phyloP scores from a whole-genome alignment of 164 flowering plant genomes.

The Macadamia tetraphylla region DNA sequence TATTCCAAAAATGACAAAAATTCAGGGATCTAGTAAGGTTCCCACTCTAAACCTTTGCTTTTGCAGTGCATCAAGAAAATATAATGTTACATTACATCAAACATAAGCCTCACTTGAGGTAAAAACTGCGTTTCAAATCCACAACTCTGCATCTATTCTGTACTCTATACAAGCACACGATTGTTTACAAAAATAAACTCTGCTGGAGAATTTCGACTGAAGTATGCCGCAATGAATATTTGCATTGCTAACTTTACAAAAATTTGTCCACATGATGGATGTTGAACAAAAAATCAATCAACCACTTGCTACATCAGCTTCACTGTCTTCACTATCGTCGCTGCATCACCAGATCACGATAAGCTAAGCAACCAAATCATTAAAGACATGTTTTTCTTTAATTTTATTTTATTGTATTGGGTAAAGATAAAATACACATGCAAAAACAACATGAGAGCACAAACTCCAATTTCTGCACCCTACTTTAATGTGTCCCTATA shows the following conservation, averaged over 20 bases:
- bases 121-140: neutral
- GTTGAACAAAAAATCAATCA: conserved; percentile 17
- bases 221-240: neutral
- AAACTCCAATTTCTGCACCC: no score
- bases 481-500: neutral
- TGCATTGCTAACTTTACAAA: conserved; percentile 6
- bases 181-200: neutral
- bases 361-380: neutral
- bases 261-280: neutral
- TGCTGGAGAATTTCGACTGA: neutral
- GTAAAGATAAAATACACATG: neutral
- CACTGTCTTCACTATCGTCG: conserved; percentile 78
- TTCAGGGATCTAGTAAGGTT: no score
- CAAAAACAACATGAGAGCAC: neutral
- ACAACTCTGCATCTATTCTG: neutral
- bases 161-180: neutral
- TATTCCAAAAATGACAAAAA: no score
- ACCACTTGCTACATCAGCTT: conserved; percentile 45
- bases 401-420: no score
- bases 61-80: no score
- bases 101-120: neutral
- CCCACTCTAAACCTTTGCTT: no score
- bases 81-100: neutral
- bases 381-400: no score
- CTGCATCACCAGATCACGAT: conserved; percentile 42